These are phyloP conservation scores for Schizopora paradoxa DNA, from an alignment of 1,284 basidiomycete genomes.

Conservation along the genomic window DNA sequence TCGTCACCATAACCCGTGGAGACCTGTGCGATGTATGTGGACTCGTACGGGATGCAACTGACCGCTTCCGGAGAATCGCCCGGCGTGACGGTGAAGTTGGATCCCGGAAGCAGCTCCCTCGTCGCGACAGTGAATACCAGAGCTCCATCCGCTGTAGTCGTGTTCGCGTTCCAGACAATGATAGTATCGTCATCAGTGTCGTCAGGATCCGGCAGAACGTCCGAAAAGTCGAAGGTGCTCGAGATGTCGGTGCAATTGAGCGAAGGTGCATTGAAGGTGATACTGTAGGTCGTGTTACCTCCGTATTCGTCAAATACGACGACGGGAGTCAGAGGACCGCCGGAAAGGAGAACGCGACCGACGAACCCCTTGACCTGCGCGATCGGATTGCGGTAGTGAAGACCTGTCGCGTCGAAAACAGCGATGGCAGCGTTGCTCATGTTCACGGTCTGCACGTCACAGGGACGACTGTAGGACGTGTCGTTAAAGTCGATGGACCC, in stretches of 20 bases:
- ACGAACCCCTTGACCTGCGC: neutral
- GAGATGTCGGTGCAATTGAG: neutral
- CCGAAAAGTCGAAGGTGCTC: neutral
- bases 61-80: neutral
- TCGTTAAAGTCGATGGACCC: neutral
- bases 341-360: neutral
- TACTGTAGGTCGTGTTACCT: neutral
- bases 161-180: neutral
- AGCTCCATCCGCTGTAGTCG: neutral
- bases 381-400: neutral
- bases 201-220: neutral
- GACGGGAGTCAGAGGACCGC: neutral
- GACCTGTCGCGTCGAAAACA: neutral
- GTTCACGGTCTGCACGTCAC: neutral
- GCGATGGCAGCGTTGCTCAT: neutral
- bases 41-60: neutral
- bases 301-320: too few species aligned
- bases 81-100: too few species aligned
- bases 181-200: too few species aligned
- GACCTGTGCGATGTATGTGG: neutral
- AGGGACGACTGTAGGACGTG: too few species aligned
- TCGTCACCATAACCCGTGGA: neutral
- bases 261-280: neutral
- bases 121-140: too few species aligned
- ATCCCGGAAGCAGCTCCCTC: too few species aligned